Conservation (phyloP, 2,329 filamentous ascomycete species). For the Exophiala spinifera region DNA sequence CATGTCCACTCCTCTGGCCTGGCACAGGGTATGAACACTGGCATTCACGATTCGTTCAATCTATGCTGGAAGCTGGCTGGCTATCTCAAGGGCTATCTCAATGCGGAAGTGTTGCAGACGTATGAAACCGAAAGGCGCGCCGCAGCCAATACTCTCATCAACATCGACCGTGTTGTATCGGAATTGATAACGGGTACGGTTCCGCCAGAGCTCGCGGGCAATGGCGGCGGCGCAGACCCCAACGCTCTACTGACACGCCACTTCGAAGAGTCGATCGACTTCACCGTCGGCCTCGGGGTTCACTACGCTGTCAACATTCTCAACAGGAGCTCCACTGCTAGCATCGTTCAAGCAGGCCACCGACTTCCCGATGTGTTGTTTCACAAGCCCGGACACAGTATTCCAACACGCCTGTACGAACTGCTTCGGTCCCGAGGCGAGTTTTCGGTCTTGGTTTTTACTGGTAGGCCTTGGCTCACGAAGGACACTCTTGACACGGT, state of each 20-base stretch:
- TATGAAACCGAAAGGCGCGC: background rate
- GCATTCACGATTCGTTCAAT: constrained; percentile 37
- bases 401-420: no score
- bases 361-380: no score
- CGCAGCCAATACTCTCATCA: background rate
- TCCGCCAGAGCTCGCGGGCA: background rate
- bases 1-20: constrained; percentile 35
- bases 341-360: no score
- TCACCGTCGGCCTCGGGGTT: background rate
- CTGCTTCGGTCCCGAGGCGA: no score
- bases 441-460: no score
- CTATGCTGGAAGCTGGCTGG: constrained; percentile 36
- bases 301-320: background rate
- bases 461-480: no score
- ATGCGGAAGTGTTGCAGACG: background rate
- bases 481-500: no score
- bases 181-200: background rate
- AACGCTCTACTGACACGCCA: background rate
- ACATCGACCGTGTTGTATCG: constrained; percentile 1
- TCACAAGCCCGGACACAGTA: no score
- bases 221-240: background rate
- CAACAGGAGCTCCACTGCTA: no score
- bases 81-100: constrained; percentile 13
- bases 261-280: background rate
- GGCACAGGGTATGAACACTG: constrained; percentile 36